Base-by-base conservation (phyloP, 495 filamentous ascomycete genomes). In the Elasticomyces elasticus region DNA sequence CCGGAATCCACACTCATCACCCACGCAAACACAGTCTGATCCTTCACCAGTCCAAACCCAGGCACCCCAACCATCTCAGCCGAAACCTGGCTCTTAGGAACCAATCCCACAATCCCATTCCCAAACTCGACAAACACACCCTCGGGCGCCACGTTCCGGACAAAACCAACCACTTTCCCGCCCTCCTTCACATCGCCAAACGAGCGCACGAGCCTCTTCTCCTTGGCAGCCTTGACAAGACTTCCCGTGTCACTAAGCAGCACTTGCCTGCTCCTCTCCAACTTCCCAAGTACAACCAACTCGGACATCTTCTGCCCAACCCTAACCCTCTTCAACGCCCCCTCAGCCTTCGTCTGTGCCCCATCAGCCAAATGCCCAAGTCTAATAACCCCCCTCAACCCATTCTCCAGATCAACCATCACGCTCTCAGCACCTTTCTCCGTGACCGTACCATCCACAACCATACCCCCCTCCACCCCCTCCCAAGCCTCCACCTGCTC, bases 361-460 rank as follows among this genome's bases (percentile, higher is more conserved):
- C 86, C 87, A 71, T 98, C 92, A 24, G 84, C 81, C 33, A 96
- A 76, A 55, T 96, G 91, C 27, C 78, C 78, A 50, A 87, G 66
- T 26, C 82, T 77, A 37, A 98, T 69, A 22, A 83, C 76, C 20
- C 86, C 92, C 57, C 85, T 86, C 26, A 95, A 69, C 1, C 80
- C 81, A 58, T 74, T 76, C 27, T 78, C 73, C 17, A 96, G 74
- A 60, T 91, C 85, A 30, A 96, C 69, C 37, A 85, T 79, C 26
- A 94, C 69, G 63, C 87, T 81, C 53, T 90, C 85, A 45, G 80
- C 79, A 2, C 85, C 84, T 70, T 95, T 95, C 64, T 94, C 87
- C 25, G 84, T 83, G 17, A 96, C 85, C 35, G 76, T 85, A 41
- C 83, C 92, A 45, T 77, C 75, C 13, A 94, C 84, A 46, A 87